A percentile compares a stretch with the other conserved stretches of the same genome.
Conservation (phyloP, 306 rosid species). For the Gynostemma pentaphyllum region DNA sequence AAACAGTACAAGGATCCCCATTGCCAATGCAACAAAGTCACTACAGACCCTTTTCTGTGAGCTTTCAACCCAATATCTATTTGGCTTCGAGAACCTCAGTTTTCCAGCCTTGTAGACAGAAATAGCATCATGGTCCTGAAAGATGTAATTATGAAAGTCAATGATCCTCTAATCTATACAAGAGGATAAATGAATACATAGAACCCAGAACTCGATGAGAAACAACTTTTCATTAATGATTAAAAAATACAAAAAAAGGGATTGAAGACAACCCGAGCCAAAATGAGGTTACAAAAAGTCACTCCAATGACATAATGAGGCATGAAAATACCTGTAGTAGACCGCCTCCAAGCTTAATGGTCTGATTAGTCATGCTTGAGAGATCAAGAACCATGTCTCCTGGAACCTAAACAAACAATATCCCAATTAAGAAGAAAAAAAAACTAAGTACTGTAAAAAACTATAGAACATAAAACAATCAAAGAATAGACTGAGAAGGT, state of each 20-base stretch:
- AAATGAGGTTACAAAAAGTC: too few relatives aligned
- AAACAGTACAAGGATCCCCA: background rate
- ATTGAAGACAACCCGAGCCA: too few relatives aligned
- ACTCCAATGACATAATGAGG: background rate
- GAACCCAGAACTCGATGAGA: too few relatives aligned
- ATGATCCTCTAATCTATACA: background rate
- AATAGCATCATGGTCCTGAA: constrained; percentile 62
- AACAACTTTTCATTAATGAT: too few relatives aligned
- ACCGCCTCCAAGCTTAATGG: constrained; percentile 88
- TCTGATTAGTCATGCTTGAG: constrained; percentile 65
- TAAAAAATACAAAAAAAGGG: too few relatives aligned
- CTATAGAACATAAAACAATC: background rate
- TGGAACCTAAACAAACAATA: constrained; percentile 41
- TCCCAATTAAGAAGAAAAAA: background rate
- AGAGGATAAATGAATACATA: background rate
- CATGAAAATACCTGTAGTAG: constrained; percentile 47
- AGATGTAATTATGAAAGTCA: background rate
- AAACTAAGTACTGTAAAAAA: background rate
- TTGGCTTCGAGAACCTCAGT: constrained; percentile 64
- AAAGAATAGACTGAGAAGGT: background rate
- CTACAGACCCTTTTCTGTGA: constrained; percentile 79
- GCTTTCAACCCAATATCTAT: constrained; percentile 87
- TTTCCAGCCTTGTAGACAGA: constrained; percentile 70
- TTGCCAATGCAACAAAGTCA: background rate
- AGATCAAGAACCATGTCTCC: constrained; percentile 85